phyloP scores from a whole-genome alignment of 2,329 filamentous ascomycete genomes.

The Fusarium nematophilum region DNA sequence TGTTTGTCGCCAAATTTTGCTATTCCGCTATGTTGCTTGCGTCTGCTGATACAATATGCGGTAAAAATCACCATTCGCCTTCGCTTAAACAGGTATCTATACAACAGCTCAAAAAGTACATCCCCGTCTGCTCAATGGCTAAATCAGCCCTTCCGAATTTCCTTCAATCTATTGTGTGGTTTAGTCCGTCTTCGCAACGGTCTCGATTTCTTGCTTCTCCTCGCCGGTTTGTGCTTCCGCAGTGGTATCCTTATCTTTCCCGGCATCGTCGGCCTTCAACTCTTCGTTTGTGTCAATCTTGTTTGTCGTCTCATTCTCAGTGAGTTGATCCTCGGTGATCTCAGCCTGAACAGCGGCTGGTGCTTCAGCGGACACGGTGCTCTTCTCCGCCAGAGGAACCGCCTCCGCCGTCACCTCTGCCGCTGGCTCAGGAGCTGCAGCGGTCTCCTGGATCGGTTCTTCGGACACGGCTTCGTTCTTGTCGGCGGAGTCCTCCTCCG shows the following conservation, averaged over 20 bases:
- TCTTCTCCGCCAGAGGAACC: slow-evolving; percentile 27
- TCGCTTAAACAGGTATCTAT: slow-evolving; percentile 49
- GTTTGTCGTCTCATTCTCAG: slow-evolving; percentile 11
- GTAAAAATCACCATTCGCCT: slow-evolving; percentile 46
- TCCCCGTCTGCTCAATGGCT: slow-evolving; percentile 26
- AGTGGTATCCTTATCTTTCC: slow-evolving; percentile 26
- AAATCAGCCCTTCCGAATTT: slow-evolving; percentile 33
- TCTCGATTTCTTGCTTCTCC: slow-evolving; percentile 23
- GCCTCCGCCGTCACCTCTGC: slow-evolving; percentile 11
- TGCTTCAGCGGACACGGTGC: slow-evolving; percentile 3
- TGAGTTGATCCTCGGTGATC: slow-evolving; percentile 2
- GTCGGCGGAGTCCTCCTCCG: slow-evolving; percentile 21
- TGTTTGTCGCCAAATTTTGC: slow-evolving; percentile 18
- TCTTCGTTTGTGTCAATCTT: slow-evolving; percentile 21
- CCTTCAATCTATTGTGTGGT: slow-evolving; percentile 29
- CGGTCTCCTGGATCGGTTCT: slow-evolving; percentile 18
- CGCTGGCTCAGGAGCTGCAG: slow-evolving; percentile 5
- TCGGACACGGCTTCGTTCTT: slow-evolving; percentile 5
- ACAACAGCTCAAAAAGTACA: slow-evolving; percentile 40
- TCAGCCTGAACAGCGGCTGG: slow-evolving; percentile 1
- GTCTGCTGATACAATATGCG: slow-evolving; percentile 29
- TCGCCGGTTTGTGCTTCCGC: slow-evolving; percentile 14
- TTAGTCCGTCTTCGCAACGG: slow-evolving; percentile 19
- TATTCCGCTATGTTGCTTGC: slow-evolving; percentile 18
- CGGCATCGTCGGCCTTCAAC: neutral